Conservation (phyloP, 2,329 filamentous ascomycete species). For the Simplicillium sp. region DNA sequence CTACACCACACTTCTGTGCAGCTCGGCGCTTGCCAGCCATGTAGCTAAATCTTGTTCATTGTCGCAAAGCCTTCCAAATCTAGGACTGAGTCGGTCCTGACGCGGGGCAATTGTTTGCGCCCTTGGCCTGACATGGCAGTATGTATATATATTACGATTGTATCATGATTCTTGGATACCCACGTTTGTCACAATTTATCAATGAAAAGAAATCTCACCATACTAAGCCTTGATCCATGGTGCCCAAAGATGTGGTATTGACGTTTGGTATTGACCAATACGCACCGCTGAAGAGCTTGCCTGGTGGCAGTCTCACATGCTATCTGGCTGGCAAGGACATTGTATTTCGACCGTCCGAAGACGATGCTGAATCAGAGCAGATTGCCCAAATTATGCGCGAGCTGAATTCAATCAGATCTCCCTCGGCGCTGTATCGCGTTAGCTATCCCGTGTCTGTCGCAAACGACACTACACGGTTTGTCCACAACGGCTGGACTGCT, state of each 20-base stretch:
- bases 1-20: no score
- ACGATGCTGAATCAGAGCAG: background rate
- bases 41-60: no score
- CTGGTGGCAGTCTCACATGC: background rate
- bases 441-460: background rate
- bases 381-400: background rate
- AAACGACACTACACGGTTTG: background rate
- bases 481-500: background rate
- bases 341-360: background rate
- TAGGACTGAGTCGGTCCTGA: no score
- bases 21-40: no score
- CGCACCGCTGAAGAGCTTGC: background rate
- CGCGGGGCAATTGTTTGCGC: no score
- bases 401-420: background rate
- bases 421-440: background rate
- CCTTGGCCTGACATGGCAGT: no score
- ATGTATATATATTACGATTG: no score
- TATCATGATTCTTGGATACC: no score
- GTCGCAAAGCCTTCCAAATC: no score
- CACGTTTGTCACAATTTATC: no score
- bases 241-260: background rate
- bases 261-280: background rate
- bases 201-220: no score
- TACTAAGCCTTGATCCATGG: no score
- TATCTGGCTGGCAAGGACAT: background rate